Base-by-base conservation (phyloP, 495 filamentous ascomycete species). In the Aspergillus conjunctus region DNA sequence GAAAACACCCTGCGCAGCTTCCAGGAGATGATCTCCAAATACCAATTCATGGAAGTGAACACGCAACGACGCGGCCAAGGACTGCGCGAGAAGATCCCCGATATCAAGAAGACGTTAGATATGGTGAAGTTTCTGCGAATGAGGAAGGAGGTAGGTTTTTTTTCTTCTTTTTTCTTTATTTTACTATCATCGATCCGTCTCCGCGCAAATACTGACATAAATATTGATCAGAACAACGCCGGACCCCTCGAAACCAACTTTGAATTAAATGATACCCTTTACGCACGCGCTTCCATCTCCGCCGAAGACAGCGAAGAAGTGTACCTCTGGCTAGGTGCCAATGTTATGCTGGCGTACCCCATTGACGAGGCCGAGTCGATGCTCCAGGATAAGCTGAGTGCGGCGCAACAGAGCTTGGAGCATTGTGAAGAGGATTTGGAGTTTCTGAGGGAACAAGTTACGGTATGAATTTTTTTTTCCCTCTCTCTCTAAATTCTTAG, bases 21-120 rank as follows among this genome's bases (percentile, higher is more conserved):
- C 74, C 94, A 98, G 74, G 94, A 98, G 81, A 96, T 98, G 95
- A 98, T 98, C 66, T 92, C 93, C 56, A 98, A 98, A 81, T 98
- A 98, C 78, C 95, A 98, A 73, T 98, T 97, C 77, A 98, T 98
- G 94, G 92, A 98, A 79, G 81, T 88, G 66, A 98, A 97, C 77
- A 90, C 91, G 26, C 87, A 93, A 67, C 81, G 90, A 51, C 86
- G 94, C 49, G 87, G 88, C n/a, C 81, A 81, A 11, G 91, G 92
- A 15, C 77, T 98, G 46, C 89, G 87, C 71, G 94, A 97, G 65
- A 98, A 97, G 81, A 89, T 98, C 67, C 94, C 94, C 1, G 94
- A 98, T 72, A 97, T 98, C 65, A 87, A 89, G 63, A 98, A 97
- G 82, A 97, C 95, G n/a, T 75, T 98, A 63, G 95, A 98, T 34